phyloP scores from a whole-genome alignment of 2,329 filamentous ascomycete species.

The Penicillium sumatraense region DNA sequence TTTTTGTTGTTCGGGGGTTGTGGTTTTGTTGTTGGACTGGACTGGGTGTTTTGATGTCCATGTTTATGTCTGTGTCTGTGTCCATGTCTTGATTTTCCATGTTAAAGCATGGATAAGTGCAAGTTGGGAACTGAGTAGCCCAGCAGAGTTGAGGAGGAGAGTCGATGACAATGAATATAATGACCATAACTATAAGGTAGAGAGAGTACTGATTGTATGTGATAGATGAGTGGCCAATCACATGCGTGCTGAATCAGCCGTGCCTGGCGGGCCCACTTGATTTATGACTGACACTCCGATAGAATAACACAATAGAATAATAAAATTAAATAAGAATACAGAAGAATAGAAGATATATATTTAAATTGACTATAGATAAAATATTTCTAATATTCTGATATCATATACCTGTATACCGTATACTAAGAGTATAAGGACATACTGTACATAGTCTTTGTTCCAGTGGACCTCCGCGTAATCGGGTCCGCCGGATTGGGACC shows the following conservation, averaged over 20 bases:
- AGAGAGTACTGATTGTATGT: background rate
- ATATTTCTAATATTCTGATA: background rate
- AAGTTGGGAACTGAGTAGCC: background rate
- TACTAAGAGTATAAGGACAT: too few relatives aligned
- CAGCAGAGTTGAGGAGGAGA: too few relatives aligned
- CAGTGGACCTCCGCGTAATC: constrained; percentile 18
- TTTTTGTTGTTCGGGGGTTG: background rate
- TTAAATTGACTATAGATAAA: background rate
- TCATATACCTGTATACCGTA: background rate
- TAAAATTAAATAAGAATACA: background rate
- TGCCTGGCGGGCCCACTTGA: background rate
- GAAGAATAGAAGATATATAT: background rate
- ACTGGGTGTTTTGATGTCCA: constrained; percentile 21
- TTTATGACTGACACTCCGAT: too few relatives aligned
- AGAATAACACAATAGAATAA: background rate
- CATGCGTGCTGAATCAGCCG: background rate
- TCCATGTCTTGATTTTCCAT: background rate
- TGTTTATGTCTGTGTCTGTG: constrained; percentile 3
- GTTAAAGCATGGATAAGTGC: too few relatives aligned
- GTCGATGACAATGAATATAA: background rate
- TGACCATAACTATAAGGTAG: background rate
- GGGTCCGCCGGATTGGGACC: constrained; percentile 27
- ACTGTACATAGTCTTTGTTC: too few relatives aligned
- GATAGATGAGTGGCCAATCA: background rate
- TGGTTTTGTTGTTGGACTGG: background rate